phyloP scores from a whole-genome alignment of 768 basidiomycete genomes.

The Tubosaeta sp. region DNA sequence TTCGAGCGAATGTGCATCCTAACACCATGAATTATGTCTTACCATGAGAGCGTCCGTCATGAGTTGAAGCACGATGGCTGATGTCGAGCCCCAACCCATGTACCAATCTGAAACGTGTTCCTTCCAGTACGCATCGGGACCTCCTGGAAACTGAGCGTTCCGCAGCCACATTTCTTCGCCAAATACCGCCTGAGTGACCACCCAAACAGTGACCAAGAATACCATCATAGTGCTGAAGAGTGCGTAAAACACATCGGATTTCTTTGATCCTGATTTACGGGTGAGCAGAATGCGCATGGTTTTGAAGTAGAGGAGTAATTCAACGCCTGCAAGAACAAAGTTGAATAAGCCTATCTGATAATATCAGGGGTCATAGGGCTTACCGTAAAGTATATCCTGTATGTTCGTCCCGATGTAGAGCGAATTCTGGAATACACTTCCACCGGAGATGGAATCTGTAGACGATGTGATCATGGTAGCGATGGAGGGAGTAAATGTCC shows the following conservation, averaged over 20 bases:
- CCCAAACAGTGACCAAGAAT: conserved; percentile 28
- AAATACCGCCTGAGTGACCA: conserved; percentile 19
- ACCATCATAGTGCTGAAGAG: conserved; percentile 26
- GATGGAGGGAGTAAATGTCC: neutral
- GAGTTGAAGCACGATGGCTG: conserved; percentile 29
- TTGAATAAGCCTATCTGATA: neutral
- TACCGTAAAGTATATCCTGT: conserved; percentile 23
- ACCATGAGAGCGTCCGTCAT: conserved; percentile 33
- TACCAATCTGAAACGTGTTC: conserved; percentile 26
- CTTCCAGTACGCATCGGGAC: conserved; percentile 29
- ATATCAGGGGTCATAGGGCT: neutral
- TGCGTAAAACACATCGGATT: conserved; percentile 16
- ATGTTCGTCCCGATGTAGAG: conserved; percentile 14
- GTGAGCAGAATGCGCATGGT: conserved; percentile 14
- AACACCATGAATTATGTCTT: neutral
- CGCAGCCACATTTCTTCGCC: conserved; percentile 36
- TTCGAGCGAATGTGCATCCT: neutral
- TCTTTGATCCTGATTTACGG: conserved; percentile 1
- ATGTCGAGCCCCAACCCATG: conserved; percentile 22
- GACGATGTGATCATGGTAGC: neutral
- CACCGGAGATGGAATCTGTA: neutral
- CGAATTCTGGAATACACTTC: conserved; percentile 7
- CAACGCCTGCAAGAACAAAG: conserved; percentile 15
- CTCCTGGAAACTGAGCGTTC: conserved; percentile 32
- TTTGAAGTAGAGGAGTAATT: conserved; percentile 22